Conservation (phyloP, 2,329 filamentous ascomycete genomes). For the Penicillium sp. region DNA sequence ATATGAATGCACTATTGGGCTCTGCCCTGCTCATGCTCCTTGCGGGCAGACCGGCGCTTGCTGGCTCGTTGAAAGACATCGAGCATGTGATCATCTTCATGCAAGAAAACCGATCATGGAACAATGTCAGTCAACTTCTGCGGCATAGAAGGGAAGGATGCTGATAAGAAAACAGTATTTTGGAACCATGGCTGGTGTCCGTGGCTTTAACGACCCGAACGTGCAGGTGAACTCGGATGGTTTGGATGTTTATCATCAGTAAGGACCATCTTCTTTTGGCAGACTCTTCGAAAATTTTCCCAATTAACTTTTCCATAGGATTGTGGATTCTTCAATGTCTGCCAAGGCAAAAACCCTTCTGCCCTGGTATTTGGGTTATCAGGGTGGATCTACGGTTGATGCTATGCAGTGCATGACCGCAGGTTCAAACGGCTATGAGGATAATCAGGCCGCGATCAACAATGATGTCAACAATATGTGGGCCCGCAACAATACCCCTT, state of each 20-base stretch:
- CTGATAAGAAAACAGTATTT: slow-evolving; percentile 46
- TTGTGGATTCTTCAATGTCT: slow-evolving; percentile 40
- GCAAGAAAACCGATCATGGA: slow-evolving; percentile 50
- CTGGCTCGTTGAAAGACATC: slow-evolving; percentile 50
- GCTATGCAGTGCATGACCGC: slow-evolving; percentile 56
- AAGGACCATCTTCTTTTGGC: slow-evolving; percentile 17
- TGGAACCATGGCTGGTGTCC: slow-evolving; percentile 55
- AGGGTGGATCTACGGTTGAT: slow-evolving; percentile 50
- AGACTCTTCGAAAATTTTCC: neutral
- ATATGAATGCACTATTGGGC: slow-evolving; percentile 14
- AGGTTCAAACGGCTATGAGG: slow-evolving; percentile 52
- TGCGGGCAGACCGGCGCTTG: slow-evolving; percentile 22
- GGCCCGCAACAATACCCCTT: slow-evolving; percentile 55
- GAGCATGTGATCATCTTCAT: slow-evolving; percentile 60
- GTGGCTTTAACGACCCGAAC: slow-evolving; percentile 58
- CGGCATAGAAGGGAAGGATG: neutral
- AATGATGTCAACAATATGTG: slow-evolving; percentile 53
- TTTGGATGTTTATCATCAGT: slow-evolving; percentile 50
- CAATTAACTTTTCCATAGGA: slow-evolving; percentile 20
- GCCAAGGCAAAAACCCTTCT: slow-evolving; percentile 46
- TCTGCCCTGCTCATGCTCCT: slow-evolving; percentile 17
- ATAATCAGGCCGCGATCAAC: slow-evolving; percentile 55
- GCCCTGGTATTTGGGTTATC: slow-evolving; percentile 57
- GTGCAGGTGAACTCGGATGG: slow-evolving; percentile 50
- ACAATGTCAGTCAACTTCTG: slow-evolving; percentile 27